Base-by-base conservation (phyloP, 768 basidiomycete genomes). In the Lactarius hengduanensis region DNA sequence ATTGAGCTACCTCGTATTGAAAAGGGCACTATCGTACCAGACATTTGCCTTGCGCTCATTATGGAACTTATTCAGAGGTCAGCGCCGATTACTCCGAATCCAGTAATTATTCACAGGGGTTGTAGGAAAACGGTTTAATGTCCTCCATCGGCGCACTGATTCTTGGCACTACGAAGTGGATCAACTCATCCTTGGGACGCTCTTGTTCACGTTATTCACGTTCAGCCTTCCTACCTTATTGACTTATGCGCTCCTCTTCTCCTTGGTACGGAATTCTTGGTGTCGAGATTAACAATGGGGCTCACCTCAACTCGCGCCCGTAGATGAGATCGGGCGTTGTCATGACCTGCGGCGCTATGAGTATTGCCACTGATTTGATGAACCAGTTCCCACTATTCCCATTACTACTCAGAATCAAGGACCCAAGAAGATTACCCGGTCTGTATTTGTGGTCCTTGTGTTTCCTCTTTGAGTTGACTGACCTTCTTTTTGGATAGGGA, bases 311-410 rank as follows among this genome's bases (percentile, higher is more conserved):
- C 26, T 30, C 47, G 40, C 56, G 36, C 15, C 3, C 15, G 13
- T 70, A 90, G 87, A 77, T 83, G 41, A 83, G 83, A 2, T 72
- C 89, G 0, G 79, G 74, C 3, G 80, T 86, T 7, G 82, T 94
- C 13, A 69, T 83, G 1, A 66, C 86, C 2, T 86, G 92, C 70
- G 88, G 87, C 0, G 74, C 74, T 9, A 76, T 94, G 36, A 87
- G 91, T 70, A 85, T 84, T 0, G 76, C 82, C 2, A 78, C 95
- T 28, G 88, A 86, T 0, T 87, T 94, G 69, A 84, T 98, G 81
- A 96, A 97, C 68, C 89, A 94, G 69, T 97, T 97, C 69, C 95
- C 96, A 1, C 78, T 98, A 3, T 98, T 98, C 74, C 90, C 89
- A 0, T 75, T 98, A 34, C 86, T 96, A 83, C 74, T 98, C 36